Conservation (phyloP, 805 yeast genomes). For the Candida incommunis region DNA sequence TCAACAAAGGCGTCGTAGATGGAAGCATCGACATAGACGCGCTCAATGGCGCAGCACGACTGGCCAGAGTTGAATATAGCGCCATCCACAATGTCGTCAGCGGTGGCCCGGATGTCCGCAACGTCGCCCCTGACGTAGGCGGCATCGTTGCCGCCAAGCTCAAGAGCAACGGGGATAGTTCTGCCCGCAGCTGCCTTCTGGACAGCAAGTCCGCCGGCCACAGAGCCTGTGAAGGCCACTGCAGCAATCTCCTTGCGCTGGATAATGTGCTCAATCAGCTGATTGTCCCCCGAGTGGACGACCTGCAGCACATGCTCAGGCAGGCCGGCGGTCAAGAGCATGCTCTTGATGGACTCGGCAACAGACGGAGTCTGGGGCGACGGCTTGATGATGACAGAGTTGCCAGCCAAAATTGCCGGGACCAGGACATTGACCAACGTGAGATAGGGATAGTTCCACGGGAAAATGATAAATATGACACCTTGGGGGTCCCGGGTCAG, state of each 20-base stretch:
- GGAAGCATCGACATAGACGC: constrained; percentile 61
- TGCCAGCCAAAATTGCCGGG: constrained; percentile 78
- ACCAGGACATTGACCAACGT: constrained; percentile 82
- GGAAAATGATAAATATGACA: constrained; percentile 79
- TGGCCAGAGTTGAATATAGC: constrained; percentile 85
- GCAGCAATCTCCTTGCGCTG: constrained; percentile 55
- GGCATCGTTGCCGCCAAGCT: constrained; percentile 86
- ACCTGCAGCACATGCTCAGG: constrained; percentile 75
- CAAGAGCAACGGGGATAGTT: constrained; percentile 68
- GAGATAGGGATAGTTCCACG: constrained; percentile 88
- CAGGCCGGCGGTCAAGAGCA: constrained; percentile 61
- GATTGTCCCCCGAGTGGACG: constrained; percentile 56
- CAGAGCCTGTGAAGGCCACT: constrained; percentile 82
- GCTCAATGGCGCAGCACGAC: constrained; percentile 86
- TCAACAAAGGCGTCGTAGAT: constrained; percentile 41
- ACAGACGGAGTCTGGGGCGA: constrained; percentile 82
- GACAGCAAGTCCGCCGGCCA: constrained; percentile 58
- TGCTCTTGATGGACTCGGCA: constrained; percentile 52
- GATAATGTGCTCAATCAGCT: constrained; percentile 59
- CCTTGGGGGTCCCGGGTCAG: constrained; percentile 66
- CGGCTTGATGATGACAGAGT: constrained; percentile 71
- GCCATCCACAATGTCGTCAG: constrained; percentile 56
- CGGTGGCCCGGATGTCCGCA: constrained; percentile 50
- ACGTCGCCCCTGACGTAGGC: constrained; percentile 69
- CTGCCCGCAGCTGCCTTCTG: constrained; percentile 64